Conservation (phyloP, 352 stramenopile genomes). For the Aphanomyces euteiches region DNA sequence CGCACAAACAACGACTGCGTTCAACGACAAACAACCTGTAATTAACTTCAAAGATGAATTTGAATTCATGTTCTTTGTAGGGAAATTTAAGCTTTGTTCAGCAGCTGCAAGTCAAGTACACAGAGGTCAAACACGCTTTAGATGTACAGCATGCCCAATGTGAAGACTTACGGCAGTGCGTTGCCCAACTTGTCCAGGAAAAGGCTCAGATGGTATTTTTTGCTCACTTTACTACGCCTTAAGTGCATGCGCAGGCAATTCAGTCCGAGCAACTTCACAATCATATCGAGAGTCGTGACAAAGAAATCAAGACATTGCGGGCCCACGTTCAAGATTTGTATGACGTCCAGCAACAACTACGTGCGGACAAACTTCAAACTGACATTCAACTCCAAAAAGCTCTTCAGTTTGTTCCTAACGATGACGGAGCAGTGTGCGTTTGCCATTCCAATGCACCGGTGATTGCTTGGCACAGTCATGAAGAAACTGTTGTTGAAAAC, state of each 20-base stretch:
- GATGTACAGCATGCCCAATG: constrained; percentile 8
- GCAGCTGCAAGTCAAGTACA: constrained; percentile 22
- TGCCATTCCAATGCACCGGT: constrained; percentile 11
- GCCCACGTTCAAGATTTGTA: constrained; percentile 27
- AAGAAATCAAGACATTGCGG: constrained; percentile 23
- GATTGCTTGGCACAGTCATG: constrained; percentile 6
- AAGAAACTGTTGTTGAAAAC: background rate
- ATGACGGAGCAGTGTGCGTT: constrained; percentile 1
- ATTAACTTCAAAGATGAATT: too few relatives aligned
- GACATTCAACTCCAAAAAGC: constrained; percentile 2
- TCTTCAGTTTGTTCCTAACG: background rate
- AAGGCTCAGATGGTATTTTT: background rate
- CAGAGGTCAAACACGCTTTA: constrained; percentile 9
- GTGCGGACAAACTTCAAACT: constrained; percentile 19
- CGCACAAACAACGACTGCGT: too few relatives aligned
- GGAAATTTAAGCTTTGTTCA: constrained; percentile 22
- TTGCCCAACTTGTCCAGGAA: constrained; percentile 1
- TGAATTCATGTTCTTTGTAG: background rate
- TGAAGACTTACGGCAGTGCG: constrained; percentile 1
- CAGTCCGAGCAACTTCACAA: background rate
- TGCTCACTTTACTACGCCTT: background rate
- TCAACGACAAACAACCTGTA: too few relatives aligned
- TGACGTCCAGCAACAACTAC: constrained; percentile 18
- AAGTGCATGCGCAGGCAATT: background rate
- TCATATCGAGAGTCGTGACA: background rate